These are phyloP conservation scores for Aphanomyces invadans DNA, from an alignment of 352 stramenopile genomes.

Conservation along the genomic window DNA sequence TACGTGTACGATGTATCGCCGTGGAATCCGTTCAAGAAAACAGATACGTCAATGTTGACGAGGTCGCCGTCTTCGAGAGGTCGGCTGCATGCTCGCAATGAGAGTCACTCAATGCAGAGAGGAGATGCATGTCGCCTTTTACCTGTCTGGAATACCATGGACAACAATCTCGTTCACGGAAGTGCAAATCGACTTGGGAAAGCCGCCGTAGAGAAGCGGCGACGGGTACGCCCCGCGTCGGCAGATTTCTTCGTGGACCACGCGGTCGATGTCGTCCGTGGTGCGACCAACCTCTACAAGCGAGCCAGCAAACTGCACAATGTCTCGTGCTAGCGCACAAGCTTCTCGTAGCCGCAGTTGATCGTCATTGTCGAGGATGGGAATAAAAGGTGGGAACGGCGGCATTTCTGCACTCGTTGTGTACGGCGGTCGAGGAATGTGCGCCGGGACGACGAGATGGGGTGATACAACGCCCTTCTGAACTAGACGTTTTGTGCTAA, in stretches of 20 bases:
- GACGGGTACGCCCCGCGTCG: constrained; percentile 78
- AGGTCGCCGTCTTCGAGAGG: constrained; percentile 90
- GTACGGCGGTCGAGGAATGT: constrained; percentile 59
- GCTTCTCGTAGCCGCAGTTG: constrained; percentile 58
- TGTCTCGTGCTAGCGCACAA: constrained; percentile 64
- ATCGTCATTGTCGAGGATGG: constrained; percentile 59
- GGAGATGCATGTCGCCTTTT: background rate
- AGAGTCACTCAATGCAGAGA: background rate
- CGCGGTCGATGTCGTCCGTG: constrained; percentile 91
- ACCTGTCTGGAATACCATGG: constrained; percentile 94
- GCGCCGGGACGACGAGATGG: constrained; percentile 36
- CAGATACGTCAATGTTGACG: constrained; percentile 95
- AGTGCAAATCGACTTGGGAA: constrained; percentile 93
- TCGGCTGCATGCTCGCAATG: constrained; percentile 31
- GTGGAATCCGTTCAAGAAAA: constrained; percentile 91
- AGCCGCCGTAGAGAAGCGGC: constrained; percentile 90
- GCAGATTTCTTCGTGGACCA: constrained; percentile 89
- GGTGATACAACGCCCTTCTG: constrained; percentile 45
- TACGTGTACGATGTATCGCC: constrained; percentile 97
- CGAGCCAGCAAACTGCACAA: constrained; percentile 65
- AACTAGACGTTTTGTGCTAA: constrained; percentile 27
- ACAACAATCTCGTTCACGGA: constrained; percentile 97
- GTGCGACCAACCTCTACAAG: constrained; percentile 77
- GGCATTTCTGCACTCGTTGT: constrained; percentile 55
- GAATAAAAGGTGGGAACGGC: constrained; percentile 59